A percentile compares a stretch with the other conserved stretches of the same genome.
phyloP scores from a whole-genome alignment of 345 rosid species.

The Luvunga scandens region DNA sequence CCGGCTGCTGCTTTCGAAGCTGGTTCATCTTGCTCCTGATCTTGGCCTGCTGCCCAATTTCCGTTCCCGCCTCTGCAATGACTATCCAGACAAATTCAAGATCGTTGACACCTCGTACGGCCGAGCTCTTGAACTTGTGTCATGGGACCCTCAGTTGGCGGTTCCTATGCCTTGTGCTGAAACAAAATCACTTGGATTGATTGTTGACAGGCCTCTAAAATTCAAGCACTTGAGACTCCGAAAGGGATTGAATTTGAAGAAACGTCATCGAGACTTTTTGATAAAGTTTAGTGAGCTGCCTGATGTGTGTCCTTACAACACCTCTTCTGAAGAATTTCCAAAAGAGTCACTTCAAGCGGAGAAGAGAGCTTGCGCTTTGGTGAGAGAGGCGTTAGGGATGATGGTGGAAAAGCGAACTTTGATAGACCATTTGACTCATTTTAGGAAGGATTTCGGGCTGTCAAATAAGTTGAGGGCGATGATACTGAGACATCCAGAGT shows the following conservation, averaged over 20 bases:
- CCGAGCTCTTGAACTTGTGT: slow-evolving; percentile 80
- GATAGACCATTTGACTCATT: slow-evolving; percentile 83
- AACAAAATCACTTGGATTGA: slow-evolving; percentile 37
- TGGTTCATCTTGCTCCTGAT: slow-evolving; percentile 84
- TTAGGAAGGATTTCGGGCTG: slow-evolving; percentile 75
- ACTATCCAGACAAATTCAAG: slow-evolving; percentile 68
- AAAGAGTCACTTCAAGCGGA: slow-evolving; percentile 68
- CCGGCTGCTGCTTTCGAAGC: slow-evolving; percentile 68
- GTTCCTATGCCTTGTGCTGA: slow-evolving; percentile 38
- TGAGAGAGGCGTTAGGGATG: slow-evolving; percentile 71
- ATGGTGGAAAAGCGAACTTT: slow-evolving; percentile 72
- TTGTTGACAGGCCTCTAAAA: slow-evolving; percentile 82
- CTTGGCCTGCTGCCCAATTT: slow-evolving; percentile 90
- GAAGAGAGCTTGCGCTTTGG: slow-evolving; percentile 76
- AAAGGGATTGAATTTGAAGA: slow-evolving; percentile 73
- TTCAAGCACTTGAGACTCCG: slow-evolving; percentile 75
- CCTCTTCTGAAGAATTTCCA: slow-evolving; percentile 36
- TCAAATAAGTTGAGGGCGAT: slow-evolving; percentile 70
- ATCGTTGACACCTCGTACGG: slow-evolving; percentile 77
- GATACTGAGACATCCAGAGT: slow-evolving; percentile 79
- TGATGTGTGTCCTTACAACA: slow-evolving; percentile 66
- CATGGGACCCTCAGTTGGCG: slow-evolving; percentile 68
- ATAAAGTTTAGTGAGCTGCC: slow-evolving; percentile 64
- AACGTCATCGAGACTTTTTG: slow-evolving; percentile 55
- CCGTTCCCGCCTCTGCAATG: slow-evolving; percentile 82